These are phyloP conservation scores for Casuarina equisetifolia DNA, from an alignment of 306 rosid genomes.

Conservation along the genomic window DNA sequence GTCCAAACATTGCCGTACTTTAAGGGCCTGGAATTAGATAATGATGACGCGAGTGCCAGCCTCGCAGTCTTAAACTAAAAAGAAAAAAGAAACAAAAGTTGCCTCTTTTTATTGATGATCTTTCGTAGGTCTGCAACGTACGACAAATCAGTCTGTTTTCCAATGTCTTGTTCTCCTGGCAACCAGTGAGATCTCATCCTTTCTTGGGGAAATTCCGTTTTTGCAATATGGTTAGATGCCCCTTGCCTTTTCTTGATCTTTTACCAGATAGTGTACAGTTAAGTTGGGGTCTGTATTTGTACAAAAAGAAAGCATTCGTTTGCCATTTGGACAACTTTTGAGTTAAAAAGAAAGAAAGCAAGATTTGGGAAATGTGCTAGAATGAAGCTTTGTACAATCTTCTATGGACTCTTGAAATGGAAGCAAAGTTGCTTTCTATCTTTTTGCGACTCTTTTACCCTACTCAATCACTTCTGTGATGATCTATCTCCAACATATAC, in stretches of 20 bases:
- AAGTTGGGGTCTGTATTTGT: slow-evolving; percentile 5
- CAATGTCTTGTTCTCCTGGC: slow-evolving; percentile 15
- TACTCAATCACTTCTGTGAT: background rate
- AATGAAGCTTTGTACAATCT: background rate
- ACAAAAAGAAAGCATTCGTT: slow-evolving; percentile 1
- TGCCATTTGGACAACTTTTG: slow-evolving; percentile 10
- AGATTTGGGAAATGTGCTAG: slow-evolving; percentile 25
- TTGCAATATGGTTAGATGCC: background rate
- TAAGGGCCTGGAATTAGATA: background rate
- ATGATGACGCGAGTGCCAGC: background rate
- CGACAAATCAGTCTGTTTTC: slow-evolving; percentile 7
- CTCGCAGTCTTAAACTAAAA: background rate
- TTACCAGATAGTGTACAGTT: background rate
- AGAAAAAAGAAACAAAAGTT: background rate
- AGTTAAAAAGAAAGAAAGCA: background rate
- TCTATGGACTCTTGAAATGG: slow-evolving; percentile 12
- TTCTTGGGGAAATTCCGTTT: background rate
- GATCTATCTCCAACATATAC: slow-evolving; percentile 2
- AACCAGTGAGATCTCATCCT: slow-evolving; percentile 10
- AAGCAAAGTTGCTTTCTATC: slow-evolving; percentile 17
- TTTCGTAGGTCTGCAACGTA: background rate
- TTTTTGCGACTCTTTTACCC: background rate
- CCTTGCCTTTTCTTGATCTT: background rate
- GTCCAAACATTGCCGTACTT: background rate
- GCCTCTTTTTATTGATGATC: background rate